phyloP scores from a whole-genome alignment of 345 rosid genomes.

The thale cress (Arabidopsis thaliana) region DNA sequence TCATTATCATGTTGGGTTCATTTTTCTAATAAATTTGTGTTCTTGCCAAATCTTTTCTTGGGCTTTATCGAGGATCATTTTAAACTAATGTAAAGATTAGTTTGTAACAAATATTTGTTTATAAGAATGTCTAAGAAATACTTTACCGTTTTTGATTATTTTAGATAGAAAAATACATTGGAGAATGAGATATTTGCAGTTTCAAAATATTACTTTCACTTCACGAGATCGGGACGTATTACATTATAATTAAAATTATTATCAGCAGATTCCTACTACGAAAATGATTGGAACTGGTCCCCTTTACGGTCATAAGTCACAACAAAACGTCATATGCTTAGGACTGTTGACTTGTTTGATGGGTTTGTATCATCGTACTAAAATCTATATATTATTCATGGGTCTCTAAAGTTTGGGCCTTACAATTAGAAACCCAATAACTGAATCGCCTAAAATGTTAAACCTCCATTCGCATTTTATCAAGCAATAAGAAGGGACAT shows the following conservation, averaged over 20 bases:
- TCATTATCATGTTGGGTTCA: slow-evolving; percentile 44
- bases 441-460: background rate
- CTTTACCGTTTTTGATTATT: slow-evolving; percentile 28
- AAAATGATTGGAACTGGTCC: slow-evolving; percentile 41
- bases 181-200: slow-evolving; percentile 11
- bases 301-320: slow-evolving; percentile 14
- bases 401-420: background rate
- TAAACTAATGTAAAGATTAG: slow-evolving; percentile 13
- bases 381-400: background rate
- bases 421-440: background rate
- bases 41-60: slow-evolving; percentile 29
- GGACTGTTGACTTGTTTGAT: background rate
- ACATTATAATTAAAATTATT: slow-evolving; percentile 8
- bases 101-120: background rate
- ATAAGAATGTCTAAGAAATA: slow-evolving; percentile 26
- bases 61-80: slow-evolving; percentile 17
- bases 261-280: slow-evolving; percentile 38
- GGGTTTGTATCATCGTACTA: slow-evolving; percentile 10
- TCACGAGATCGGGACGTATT: slow-evolving; percentile 33
- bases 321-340: slow-evolving; percentile 16
- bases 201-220: slow-evolving; percentile 36
- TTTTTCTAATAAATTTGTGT: slow-evolving; percentile 27
- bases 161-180: slow-evolving; percentile 3
- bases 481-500: background rate
- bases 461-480: background rate